phyloP scores from a whole-genome alignment of 371 early-diverging fungal species.

The Enterocytospora artemiae region DNA sequence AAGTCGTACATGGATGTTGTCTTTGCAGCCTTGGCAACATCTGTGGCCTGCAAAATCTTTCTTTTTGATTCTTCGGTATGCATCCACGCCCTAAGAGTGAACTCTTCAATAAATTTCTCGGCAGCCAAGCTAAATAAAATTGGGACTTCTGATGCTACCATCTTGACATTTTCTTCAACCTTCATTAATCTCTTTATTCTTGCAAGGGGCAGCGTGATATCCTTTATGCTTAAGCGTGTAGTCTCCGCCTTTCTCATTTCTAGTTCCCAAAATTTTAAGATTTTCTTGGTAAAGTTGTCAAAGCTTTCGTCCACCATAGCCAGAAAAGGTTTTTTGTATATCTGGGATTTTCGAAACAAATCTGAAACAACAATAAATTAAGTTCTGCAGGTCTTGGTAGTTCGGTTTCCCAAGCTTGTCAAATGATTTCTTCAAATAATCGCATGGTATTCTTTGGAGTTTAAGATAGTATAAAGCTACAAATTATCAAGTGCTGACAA shows the following conservation, averaged over 20 bases:
- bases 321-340: neutral
- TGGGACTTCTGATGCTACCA: conserved; percentile 66
- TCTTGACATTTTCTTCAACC: conserved; percentile 85
- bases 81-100: conserved; percentile 88
- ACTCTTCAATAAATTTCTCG: conserved; percentile 83
- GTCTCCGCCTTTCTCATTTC: conserved; percentile 21
- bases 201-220: conserved; percentile 84
- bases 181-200: conserved; percentile 99
- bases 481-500: no score
- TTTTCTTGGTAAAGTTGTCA: neutral
- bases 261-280: conserved; percentile 27
- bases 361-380: no score
- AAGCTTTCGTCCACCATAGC: neutral
- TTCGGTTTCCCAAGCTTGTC: no score
- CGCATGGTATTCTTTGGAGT: no score
- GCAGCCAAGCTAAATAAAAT: conserved; percentile 86
- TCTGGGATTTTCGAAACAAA: neutral
- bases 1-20: conserved; percentile 94
- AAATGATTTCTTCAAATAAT: no score
- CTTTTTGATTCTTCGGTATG: conserved; percentile 94
- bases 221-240: conserved; percentile 58
- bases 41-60: conserved; percentile 81
- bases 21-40: conserved; percentile 79
- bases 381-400: no score
- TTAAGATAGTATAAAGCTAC: no score